Base-by-base conservation (phyloP, 2,329 filamentous ascomycete species). In the Calonectria multiphialidica region DNA sequence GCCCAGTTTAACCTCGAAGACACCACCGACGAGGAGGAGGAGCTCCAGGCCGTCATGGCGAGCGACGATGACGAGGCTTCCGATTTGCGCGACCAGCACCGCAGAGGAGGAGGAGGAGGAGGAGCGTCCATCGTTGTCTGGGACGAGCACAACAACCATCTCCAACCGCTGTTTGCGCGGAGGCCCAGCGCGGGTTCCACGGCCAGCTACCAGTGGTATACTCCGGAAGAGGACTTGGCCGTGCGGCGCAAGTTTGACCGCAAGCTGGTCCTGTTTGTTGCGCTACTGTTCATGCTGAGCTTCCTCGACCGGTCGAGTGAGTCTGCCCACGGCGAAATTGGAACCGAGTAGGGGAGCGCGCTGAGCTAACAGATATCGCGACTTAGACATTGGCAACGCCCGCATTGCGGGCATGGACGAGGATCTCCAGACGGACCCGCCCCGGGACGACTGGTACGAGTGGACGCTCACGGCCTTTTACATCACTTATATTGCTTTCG, bases 271-370 rank as follows among this genome's bases (percentile, higher is more conserved):
- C 82, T 94, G 1, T 97, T 98, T 81, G 89, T 98, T 74, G 93
- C 94, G 13, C 82, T 96, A 71, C 87, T 98, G 15, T 98, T 97
- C 81, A 90, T 97, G 87, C 86, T 98, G 73, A 93, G 92, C 74
- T 98, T 98, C 81, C 84, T 98, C 75, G 95, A 98, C 82, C 89
- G 95, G 76, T 96, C 94, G 21, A 98, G 94, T 95, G 86, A 74
- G 88, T 85, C n/a, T 44, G 25, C 23, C n/a, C 23, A 16, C 2
- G 2, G 9, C 25, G n/a, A 15, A n/a, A 33, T 10, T 21, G 21
- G 18, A 33, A 25, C 15, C 2, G 21, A 18, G 37, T 3, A 25
- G 7, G 12, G 23, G 35, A 37, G 35, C 12, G 44, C 23, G n/a
- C 5, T 23, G n/a, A 23, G 33, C 45, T 53, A 35, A 62, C 69